Conservation (phyloP, 2,329 filamentous ascomycete genomes). For the Blastomyces silverae region DNA sequence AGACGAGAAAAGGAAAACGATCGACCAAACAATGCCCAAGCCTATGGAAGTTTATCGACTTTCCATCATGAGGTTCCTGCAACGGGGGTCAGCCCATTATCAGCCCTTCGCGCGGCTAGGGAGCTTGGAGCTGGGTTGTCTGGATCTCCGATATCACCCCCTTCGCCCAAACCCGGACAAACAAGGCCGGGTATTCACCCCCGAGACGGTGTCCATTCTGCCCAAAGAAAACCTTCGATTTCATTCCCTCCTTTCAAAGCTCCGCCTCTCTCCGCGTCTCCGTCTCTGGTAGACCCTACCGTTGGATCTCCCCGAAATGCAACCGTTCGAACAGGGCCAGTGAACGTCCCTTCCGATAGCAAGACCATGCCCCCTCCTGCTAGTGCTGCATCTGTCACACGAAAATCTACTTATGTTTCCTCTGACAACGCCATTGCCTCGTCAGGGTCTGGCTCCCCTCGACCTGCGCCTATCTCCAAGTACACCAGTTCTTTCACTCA, state of each 20-base stretch:
- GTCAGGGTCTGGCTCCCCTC: constrained; percentile 68
- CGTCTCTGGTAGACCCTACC: constrained; percentile 49
- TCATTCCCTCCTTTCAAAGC: constrained; percentile 97
- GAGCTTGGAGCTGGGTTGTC: constrained; percentile 44
- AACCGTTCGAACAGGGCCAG: constrained; percentile 35
- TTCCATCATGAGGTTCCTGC: constrained; percentile 72
- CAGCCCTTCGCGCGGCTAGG: constrained; percentile 66
- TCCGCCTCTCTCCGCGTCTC: constrained; percentile 86
- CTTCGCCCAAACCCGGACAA: constrained; percentile 39
- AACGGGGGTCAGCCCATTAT: constrained; percentile 76
- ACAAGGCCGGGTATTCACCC: constrained; percentile 47
- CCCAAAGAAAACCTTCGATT: constrained; percentile 67
- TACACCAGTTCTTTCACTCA: constrained; percentile 95
- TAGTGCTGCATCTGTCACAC: constrained; percentile 32
- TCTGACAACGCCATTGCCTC: constrained; percentile 57
- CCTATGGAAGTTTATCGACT: constrained; percentile 83
- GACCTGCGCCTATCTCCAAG: constrained; percentile 66
- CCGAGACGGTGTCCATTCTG: constrained; percentile 44
- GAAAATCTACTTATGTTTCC: constrained; percentile 46
- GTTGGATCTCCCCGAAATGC: constrained; percentile 47
- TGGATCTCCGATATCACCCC: constrained; percentile 46
- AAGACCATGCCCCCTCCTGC: constrained; percentile 36
- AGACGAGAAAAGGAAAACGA: constrained; percentile 44
- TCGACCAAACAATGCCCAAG: constrained; percentile 61
- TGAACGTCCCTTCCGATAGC: constrained; percentile 37